A percentile compares a stretch with the other conserved stretches of the same genome.
Conservation (phyloP, 495 filamentous ascomycete genomes). For the Aspergillus biplanus region DNA sequence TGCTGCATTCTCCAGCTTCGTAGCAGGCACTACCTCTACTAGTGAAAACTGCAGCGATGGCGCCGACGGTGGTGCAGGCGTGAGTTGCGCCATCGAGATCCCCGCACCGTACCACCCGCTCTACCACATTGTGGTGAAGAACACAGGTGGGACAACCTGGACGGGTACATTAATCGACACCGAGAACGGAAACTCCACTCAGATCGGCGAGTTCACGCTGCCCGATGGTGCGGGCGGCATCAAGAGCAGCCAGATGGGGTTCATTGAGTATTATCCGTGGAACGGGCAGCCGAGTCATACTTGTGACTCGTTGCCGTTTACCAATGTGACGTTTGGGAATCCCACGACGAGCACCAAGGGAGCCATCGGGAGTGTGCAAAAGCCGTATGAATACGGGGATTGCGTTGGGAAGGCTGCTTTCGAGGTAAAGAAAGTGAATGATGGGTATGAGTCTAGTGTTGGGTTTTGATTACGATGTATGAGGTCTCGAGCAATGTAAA, state of each 20-base stretch:
- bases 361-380: conserved; percentile 11
- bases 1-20: conserved; percentile 37
- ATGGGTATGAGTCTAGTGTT: neutral
- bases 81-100: conserved; percentile 33
- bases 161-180: conserved; percentile 32
- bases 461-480: neutral
- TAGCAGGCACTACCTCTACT: conserved; percentile 25
- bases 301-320: conserved; percentile 27
- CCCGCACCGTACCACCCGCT: conserved; percentile 19
- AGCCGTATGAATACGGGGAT: conserved; percentile 38
- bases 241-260: conserved; percentile 25
- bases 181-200: conserved; percentile 21
- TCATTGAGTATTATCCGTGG: conserved; percentile 37
- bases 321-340: conserved; percentile 27
- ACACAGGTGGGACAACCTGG: conserved; percentile 26
- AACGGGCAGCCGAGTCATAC: conserved; percentile 22
- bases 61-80: conserved; percentile 34
- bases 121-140: conserved; percentile 23
- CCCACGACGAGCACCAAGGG: conserved; percentile 18
- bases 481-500: no score
- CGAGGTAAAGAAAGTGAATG: neutral
- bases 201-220: conserved; percentile 32
- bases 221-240: conserved; percentile 28
- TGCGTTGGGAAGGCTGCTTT: conserved; percentile 33
- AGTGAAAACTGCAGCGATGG: conserved; percentile 32